Base-by-base conservation (phyloP, 2,329 filamentous ascomycete species). In the Lachnellula suecica region DNA sequence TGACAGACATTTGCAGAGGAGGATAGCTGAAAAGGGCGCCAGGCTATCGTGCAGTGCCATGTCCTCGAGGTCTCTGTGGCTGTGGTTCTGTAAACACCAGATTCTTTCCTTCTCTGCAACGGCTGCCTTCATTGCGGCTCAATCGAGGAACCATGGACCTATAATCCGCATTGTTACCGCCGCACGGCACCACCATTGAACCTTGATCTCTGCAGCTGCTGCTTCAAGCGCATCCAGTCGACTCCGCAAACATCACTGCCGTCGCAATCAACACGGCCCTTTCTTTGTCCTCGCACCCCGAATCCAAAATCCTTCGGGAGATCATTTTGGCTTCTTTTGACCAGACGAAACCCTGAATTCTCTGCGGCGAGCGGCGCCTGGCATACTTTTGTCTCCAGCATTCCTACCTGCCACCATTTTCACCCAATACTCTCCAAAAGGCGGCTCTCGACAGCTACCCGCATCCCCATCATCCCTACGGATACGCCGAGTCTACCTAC, bases 71-170 rank as follows among this genome's bases (percentile, higher is more conserved):
- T n/a, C n/a, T n/a, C n/a, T n/a, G n/a, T n/a, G n/a, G n/a, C n/a
- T n/a, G n/a, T n/a, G n/a, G n/a, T n/a, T n/a, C n/a, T n/a, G n/a
- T n/a, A n/a, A n/a, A n/a, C n/a, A n/a, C n/a, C n/a, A n/a, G n/a
- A n/a, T n/a, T n/a, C n/a, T n/a, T n/a, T n/a, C n/a, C n/a, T n/a
- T n/a, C n/a, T n/a, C n/a, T n/a, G n/a, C n/a, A n/a, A n/a, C n/a
- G n/a, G 10, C 38, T 27, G n/a, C 19, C 27, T 20, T 19, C 24
- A 17, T 15, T 20, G 10, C 24, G 27, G 22, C n/a, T 44, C 40
- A 17, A 13, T 22, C 37, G 27, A 48, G 42, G 15, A 27, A n/a
- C 43, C 22, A 49, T 57, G 52, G 44, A 51, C 44, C 49, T 52
- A 41, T 52, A 47, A 53, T 40, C 20, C 23, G 17, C 25, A 15